These are phyloP conservation scores for Aspergillus niger DNA, from an alignment of 2,329 filamentous ascomycete genomes.

Conservation along the genomic window DNA sequence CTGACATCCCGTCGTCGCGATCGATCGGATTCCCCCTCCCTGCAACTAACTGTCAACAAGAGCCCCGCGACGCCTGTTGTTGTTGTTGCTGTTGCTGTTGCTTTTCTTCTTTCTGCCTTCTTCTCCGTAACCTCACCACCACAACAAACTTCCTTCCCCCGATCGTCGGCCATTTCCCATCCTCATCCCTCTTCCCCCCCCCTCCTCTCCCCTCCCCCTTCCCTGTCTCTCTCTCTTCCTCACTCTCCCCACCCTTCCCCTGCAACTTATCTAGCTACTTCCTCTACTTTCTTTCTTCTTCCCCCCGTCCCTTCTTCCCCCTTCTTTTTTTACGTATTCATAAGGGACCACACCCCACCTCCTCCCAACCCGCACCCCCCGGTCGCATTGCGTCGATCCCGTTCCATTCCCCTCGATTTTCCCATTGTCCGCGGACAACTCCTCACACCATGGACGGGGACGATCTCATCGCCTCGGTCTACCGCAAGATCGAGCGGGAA, in stretches of 20 bases:
- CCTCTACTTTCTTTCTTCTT: conserved; percentile 3
- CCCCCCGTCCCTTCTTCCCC: conserved; percentile 1
- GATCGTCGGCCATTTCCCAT: conserved; percentile 12
- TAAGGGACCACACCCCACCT: too few relatives aligned
- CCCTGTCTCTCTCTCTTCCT: not conserved
- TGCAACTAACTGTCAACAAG: conserved; percentile 28
- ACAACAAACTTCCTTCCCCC: conserved; percentile 11
- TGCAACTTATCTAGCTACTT: not conserved
- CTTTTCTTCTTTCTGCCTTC: conserved; percentile 14
- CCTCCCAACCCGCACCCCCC: not conserved
- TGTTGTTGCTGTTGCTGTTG: not conserved
- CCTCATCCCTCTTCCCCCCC: not conserved
- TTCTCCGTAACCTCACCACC: conserved; percentile 13
- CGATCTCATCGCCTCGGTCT: conserved; percentile 73
- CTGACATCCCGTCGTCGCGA: conserved; percentile 5
- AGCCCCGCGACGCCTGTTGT: conserved; percentile 25
- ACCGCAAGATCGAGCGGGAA: conserved; percentile 97
- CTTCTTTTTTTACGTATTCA: not conserved
- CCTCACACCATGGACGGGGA: conserved; percentile 57
- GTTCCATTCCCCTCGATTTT: conserved; percentile 17
- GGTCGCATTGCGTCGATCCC: conserved; percentile 14
- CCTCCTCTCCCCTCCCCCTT: conserved; percentile 4
- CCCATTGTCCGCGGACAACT: conserved; percentile 22
- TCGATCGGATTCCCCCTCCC: conserved; percentile 2
- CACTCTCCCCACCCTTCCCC: conserved; percentile 2